Percentiles rank a stretch among this genome's conserved stretches.
phyloP scores from a whole-genome alignment of 116 monocot species.

The Phalaenopsis hybrid region DNA sequence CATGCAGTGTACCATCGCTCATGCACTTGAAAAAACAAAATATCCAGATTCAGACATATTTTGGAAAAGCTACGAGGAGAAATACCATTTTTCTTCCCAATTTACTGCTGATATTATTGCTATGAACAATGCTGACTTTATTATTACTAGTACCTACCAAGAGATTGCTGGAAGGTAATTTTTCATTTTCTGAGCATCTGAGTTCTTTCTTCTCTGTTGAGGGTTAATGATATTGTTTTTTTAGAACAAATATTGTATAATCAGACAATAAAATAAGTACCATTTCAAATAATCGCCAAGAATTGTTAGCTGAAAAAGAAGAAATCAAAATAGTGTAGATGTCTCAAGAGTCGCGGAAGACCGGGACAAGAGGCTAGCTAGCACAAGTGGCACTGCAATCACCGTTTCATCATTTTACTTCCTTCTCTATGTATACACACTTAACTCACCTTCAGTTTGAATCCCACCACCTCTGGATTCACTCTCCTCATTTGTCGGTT shows the following conservation, averaged over 20 bases:
- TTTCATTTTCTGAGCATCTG: neutral
- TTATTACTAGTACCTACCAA: conserved; percentile 97
- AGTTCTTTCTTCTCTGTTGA: neutral
- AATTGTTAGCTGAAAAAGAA: too few species aligned
- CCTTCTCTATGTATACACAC: too few species aligned
- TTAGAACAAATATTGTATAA: neutral
- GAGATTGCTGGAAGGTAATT: conserved; percentile 95
- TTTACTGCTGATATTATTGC: conserved; percentile 93
- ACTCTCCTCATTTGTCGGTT: too few species aligned
- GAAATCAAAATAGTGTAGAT: too few species aligned
- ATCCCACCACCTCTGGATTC: too few species aligned
- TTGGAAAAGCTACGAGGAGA: conserved; percentile 77
- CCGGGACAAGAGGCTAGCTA: too few species aligned
- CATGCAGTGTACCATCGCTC: conserved; percentile 82
- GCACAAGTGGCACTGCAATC: too few species aligned
- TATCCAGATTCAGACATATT: conserved; percentile 96
- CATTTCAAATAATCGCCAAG: too few species aligned
- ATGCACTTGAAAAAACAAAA: conserved; percentile 97
- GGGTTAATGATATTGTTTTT: neutral
- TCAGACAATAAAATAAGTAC: too few species aligned
- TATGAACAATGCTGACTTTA: conserved; percentile 95
- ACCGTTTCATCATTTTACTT: too few species aligned
- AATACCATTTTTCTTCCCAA: conserved; percentile 96
- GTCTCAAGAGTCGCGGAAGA: too few species aligned
- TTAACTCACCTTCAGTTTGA: too few species aligned